phyloP scores from a whole-genome alignment of 2,329 filamentous ascomycete genomes.

The Neofusicoccum sp. region DNA sequence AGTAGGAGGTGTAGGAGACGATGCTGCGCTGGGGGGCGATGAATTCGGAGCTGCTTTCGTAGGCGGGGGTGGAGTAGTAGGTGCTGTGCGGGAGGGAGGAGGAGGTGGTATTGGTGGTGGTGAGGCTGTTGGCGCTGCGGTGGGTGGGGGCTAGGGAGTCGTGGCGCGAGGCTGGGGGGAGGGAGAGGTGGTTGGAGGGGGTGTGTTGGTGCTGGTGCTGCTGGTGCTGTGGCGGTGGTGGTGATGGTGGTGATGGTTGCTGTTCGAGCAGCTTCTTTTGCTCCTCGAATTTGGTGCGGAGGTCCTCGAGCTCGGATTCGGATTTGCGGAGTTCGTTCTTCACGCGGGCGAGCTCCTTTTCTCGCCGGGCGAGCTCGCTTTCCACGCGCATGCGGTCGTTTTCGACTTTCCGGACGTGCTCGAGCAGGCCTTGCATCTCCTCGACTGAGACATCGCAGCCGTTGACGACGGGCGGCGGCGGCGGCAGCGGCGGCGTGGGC shows the following conservation, averaged over 20 bases:
- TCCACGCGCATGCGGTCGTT: not conserved
- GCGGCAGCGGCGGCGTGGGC: not conserved
- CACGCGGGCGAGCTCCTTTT: constrained; percentile 12
- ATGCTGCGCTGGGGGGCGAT: not conserved
- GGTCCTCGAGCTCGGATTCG: constrained; percentile 2
- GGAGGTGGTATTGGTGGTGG: not conserved
- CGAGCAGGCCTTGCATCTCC: constrained; percentile 7
- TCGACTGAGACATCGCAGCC: constrained; percentile 6
- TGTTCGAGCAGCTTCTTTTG: not conserved
- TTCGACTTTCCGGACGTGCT: constrained; percentile 5
- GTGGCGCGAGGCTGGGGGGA: not conserved
- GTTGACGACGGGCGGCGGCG: not conserved
- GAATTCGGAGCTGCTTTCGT: not conserved
- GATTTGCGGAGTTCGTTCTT: constrained; percentile 6
- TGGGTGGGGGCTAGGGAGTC: not conserved
- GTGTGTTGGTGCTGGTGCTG: not conserved
- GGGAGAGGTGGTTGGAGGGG: not conserved
- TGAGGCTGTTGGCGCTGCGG: not conserved
- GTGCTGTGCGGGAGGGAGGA: not conserved
- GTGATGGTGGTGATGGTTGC: not conserved
- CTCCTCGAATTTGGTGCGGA: not conserved
- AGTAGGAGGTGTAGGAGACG: not conserved
- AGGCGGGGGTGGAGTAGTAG: not conserved
- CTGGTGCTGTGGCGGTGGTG: not conserved
- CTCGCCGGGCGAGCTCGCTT: not conserved